These are phyloP conservation scores for Globisporangium rhizosaccharum DNA, from an alignment of 352 stramenopile genomes.

Conservation along the genomic window DNA sequence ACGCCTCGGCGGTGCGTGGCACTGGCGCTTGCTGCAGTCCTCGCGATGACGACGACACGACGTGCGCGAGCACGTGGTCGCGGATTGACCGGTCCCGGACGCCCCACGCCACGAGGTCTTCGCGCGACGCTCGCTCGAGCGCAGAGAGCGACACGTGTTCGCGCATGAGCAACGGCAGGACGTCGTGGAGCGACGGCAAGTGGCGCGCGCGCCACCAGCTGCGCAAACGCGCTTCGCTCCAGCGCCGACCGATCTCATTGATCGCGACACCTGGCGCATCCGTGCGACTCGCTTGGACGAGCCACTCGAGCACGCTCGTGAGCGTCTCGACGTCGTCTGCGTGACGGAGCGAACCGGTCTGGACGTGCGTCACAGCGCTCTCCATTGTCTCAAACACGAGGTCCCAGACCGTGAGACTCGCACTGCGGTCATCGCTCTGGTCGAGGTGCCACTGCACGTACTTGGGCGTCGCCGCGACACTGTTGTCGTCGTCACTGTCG, in stretches of 20 bases:
- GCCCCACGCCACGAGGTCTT: constrained; percentile 69
- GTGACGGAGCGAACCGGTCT: constrained; percentile 17
- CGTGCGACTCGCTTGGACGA: constrained; percentile 34
- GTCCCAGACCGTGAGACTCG: constrained; percentile 34
- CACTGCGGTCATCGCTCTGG: not conserved
- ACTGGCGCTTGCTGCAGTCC: not conserved
- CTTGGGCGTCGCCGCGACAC: not conserved
- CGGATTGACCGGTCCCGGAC: constrained; percentile 45
- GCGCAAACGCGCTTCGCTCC: constrained; percentile 46
- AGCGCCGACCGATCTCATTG: constrained; percentile 31
- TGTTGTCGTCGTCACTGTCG: constrained; percentile 8
- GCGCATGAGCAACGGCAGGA: constrained; percentile 31
- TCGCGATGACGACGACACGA: constrained; percentile 13
- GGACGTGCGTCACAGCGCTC: constrained; percentile 31
- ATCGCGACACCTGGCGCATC: constrained; percentile 21
- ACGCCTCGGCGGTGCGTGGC: not conserved
- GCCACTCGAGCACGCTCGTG: constrained; percentile 49
- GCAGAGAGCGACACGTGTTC: constrained; percentile 38
- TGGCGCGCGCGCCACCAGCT: constrained; percentile 43
- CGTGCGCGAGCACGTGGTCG: constrained; percentile 43
- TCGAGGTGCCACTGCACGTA: constrained; percentile 45
- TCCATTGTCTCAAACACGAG: constrained; percentile 36
- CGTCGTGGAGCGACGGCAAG: constrained; percentile 32
- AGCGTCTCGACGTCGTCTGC: constrained; percentile 37
- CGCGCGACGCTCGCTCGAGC: constrained; percentile 48